Base-by-base conservation (phyloP, 2,329 filamentous ascomycete genomes). In the Aspergillus carbonarius region DNA sequence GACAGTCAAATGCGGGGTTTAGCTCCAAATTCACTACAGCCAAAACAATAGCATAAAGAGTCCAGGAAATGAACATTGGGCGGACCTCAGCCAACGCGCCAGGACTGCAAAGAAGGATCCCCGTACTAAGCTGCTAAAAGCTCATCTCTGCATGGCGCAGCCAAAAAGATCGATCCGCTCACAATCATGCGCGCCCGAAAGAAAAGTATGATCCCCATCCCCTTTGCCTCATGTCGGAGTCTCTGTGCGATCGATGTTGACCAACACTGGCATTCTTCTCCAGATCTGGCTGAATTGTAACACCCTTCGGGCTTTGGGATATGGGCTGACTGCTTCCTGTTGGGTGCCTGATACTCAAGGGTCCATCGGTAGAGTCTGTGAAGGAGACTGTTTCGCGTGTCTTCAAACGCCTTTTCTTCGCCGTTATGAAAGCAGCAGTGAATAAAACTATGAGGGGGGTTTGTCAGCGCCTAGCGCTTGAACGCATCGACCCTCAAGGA, bases 321-420 rank as follows among this genome's bases (percentile, higher is more conserved):
- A 7, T 18, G 25, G 15, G 9, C 8, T 15, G n/a, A 6, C 25
- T 30, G 6, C n/a, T 54, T 53, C 20, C 35, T 25, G 40, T 40
- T 23, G 20, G 2, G 17, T 4, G 40, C 35, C 30, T 54, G 44
- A 30, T 34, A 20, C 17, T 42, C 32, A 27, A 46, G 13, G 60
- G 60, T 2, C 62, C 62, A 37, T 63, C 61, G 34, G 64, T 58
- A 15, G 60, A 59, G 7, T 62, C 57, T 23, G 54, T 57, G 42
- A 59, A 67, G 20, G 49, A 52, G 44, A 66, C 48, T 13, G 58
- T 32, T 25, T 67, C 60, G n/a, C 63, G 60, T 62, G 63, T 64
- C 18, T 39, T 55, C 62, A 56, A 66, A 37, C 65, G 62, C 18
- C 62, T 62, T 42, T 60, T 62, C 48, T 64, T 67, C 5, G 60